A percentile compares a stretch with the other conserved stretches of the same genome.
phyloP scores from a whole-genome alignment of 192 early-diverging fungal genomes.

The Pecoramyces ruminantium region DNA sequence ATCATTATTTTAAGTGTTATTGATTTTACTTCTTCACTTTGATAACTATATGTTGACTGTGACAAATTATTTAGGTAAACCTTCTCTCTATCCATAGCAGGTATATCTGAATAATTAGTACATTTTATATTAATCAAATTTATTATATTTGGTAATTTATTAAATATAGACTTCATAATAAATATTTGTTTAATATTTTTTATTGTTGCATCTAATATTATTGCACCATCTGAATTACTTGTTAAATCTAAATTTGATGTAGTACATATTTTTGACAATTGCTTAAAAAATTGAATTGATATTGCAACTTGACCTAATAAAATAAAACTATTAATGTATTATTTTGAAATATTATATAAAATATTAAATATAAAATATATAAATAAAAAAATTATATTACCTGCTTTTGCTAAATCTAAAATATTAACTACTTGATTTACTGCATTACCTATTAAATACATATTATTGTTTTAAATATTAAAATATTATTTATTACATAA shows the following conservation, averaged over 20 bases:
- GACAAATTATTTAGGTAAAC: not conserved
- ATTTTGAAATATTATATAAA: too few relatives aligned
- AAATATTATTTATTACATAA: too few relatives aligned
- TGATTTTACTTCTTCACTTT: not conserved
- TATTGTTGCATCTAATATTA: not conserved
- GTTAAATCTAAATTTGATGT: not conserved
- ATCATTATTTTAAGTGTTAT: not conserved
- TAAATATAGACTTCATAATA: not conserved
- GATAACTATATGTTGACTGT: not conserved
- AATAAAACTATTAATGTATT: too few relatives aligned
- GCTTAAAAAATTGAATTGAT: not conserved
- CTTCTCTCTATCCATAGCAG: not conserved
- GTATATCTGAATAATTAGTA: not conserved
- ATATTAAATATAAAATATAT: too few relatives aligned
- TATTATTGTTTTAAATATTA: too few relatives aligned
- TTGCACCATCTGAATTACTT: not conserved
- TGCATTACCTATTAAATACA: constrained; percentile 14
- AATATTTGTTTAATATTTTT: not conserved
- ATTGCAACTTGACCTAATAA: not conserved
- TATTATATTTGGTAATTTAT: not conserved
- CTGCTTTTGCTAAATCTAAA: constrained; percentile 26
- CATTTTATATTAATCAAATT: not conserved
- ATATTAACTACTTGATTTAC: constrained; percentile 24
- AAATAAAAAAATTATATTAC: too few relatives aligned
- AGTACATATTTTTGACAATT: not conserved